Conservation (phyloP, 352 stramenopile species). For the Globisporangium heterothallicum region DNA sequence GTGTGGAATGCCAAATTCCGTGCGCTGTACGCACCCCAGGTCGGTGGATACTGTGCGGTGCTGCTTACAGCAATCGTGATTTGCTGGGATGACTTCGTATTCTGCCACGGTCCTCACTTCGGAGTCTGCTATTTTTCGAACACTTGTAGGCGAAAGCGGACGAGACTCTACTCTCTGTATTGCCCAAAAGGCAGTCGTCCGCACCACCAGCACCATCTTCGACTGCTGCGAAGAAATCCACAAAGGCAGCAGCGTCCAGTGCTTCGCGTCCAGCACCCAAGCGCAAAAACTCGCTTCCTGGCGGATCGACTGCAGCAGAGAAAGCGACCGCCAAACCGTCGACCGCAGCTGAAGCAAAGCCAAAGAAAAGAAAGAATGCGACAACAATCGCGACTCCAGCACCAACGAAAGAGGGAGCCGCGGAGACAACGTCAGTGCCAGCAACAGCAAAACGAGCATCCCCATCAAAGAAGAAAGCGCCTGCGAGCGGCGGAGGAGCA, state of each 20-base stretch:
- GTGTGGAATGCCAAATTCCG: slow-evolving; percentile 12
- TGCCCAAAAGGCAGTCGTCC: slow-evolving; percentile 7
- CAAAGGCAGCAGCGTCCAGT: neutral
- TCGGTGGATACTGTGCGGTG: neutral
- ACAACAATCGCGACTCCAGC: neutral
- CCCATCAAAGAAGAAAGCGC: slow-evolving; percentile 8
- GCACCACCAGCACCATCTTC: neutral
- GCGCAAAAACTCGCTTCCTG: slow-evolving; percentile 7
- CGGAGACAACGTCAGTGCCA: neutral
- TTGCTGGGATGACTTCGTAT: too few relatives aligned
- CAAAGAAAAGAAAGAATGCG: slow-evolving; percentile 10
- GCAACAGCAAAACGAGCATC: slow-evolving; percentile 7
- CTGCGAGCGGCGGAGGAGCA: neutral
- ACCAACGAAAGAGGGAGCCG: neutral
- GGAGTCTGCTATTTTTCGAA: neutral
- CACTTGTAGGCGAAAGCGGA: neutral
- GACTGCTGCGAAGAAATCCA: neutral
- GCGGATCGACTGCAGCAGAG: neutral
- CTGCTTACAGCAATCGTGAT: too few relatives aligned
- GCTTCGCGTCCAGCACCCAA: neutral
- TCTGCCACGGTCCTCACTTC: too few relatives aligned
- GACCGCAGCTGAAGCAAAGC: slow-evolving; percentile 2
- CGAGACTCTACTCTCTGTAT: neutral
- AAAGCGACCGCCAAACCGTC: neutral
- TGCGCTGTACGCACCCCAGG: slow-evolving; percentile 1